A percentile compares a stretch with the other conserved stretches of the same genome.
These are phyloP conservation scores for Wickerhamomyces silvicola DNA, from an alignment of 805 yeast species.

Conservation along the genomic window DNA sequence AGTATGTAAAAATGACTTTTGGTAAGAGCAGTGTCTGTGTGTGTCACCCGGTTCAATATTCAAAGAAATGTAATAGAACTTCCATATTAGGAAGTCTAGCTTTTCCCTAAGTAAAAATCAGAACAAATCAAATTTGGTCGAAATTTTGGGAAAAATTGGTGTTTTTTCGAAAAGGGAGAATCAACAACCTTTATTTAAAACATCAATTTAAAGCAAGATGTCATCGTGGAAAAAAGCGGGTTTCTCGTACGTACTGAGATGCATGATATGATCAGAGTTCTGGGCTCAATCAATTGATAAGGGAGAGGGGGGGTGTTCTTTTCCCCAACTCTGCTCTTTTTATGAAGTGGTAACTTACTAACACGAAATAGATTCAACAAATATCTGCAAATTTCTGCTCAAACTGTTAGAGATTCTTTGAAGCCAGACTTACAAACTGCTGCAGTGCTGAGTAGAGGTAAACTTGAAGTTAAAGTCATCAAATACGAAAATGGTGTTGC, in stretches of 20 bases:
- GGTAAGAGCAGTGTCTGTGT: no score
- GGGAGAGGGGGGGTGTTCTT: no score
- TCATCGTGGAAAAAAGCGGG: constrained; percentile 64
- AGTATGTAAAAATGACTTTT: no score
- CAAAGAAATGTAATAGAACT: background rate
- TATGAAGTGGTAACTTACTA: no score
- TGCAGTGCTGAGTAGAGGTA: constrained; percentile 62
- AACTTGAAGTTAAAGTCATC: constrained; percentile 68
- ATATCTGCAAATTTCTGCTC: constrained; percentile 87
- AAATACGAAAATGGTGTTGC: constrained; percentile 64
- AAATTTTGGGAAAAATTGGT: constrained; percentile 1
- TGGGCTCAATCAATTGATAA: no score
- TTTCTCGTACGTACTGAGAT: constrained; percentile 39
- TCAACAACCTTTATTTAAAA: background rate
- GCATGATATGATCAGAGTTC: background rate
- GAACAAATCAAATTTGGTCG: constrained; percentile 2
- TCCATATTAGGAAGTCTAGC: constrained; percentile 14
- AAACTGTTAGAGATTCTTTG: constrained; percentile 78
- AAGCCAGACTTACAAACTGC: constrained; percentile 78
- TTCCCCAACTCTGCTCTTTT: no score
- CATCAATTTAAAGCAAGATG: constrained; percentile 31
- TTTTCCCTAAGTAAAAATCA: constrained; percentile 1
- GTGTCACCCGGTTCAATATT: no score
- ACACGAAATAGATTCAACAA: constrained; percentile 56
- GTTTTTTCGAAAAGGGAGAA: constrained; percentile 1